Evolutionary conservation across 2,329 filamentous ascomycete genomes (phyloP), one percentile per base, ranked within the genome.

Genomic region (Trichoderma sp.): DNA sequence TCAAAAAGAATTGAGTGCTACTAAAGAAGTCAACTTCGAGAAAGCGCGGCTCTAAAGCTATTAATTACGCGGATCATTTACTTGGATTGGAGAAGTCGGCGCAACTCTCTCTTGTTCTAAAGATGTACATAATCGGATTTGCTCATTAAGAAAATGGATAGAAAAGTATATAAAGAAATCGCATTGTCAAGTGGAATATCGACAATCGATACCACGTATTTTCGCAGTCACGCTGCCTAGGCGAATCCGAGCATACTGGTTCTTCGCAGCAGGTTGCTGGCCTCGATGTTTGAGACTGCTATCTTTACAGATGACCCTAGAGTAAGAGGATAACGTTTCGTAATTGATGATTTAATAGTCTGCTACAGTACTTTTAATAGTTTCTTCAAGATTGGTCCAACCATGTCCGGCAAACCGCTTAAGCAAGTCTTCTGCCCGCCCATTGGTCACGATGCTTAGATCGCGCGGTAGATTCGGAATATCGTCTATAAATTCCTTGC

Each of bases 381-480:
- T 69, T 12, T 69, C 41, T 24, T 79, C 79, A 11, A 80, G 33
- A 1, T 73, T 71, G 1, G 75, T 77, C 79, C 79, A 80, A 1
- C 77, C 78, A 8, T 68, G 75, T 6, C 50, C 66, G 27, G 76
- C 75, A 3, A 80, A 45, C 16, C 75, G 64, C 12, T 71, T 67
- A 38, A 81, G 60, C 9, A 80, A 18, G 24, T 79, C 50, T 33
- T 80, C 80, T 0, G 79, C 78, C 27, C 77, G 50, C 3, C 60
- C 75, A 9, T 68, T 60, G 6, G 76, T 75, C 65, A 74, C 38
- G 53, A 79, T 53, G 33, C 69, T 64, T 16, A 63, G 14, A 50
- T 72, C 69, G 7, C 50, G 69, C 27, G n/a, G 50, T 5, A 64
- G 21, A 56, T 72, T 41, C n/a, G 50, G 50, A 24, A 72, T 45